Percentiles rank a stretch among this genome's conserved stretches.
phyloP scores from a whole-genome alignment of 257 asterid species.

The Echium plantagineum region DNA sequence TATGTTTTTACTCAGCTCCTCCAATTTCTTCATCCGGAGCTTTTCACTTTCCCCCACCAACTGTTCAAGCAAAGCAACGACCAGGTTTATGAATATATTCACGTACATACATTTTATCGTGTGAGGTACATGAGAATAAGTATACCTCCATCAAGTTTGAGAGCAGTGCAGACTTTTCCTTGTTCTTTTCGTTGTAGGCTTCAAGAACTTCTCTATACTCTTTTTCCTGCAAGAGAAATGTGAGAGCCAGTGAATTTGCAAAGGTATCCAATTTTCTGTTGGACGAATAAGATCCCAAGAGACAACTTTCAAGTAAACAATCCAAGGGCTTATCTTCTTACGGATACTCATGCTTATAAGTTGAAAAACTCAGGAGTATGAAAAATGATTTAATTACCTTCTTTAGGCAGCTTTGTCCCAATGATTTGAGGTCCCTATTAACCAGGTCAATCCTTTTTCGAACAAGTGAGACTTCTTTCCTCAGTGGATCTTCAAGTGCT shows the following conservation, averaged over 20 bases:
- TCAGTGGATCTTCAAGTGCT: slow-evolving; percentile 64
- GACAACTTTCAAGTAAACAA: neutral
- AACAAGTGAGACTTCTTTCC: slow-evolving; percentile 56
- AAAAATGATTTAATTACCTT: slow-evolving; percentile 30
- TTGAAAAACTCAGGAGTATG: too few species aligned
- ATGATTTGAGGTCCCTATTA: slow-evolving; percentile 52
- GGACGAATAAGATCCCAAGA: too few species aligned
- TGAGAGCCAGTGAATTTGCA: neutral
- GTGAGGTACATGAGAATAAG: neutral
- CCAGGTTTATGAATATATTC: neutral
- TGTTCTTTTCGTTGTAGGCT: slow-evolving; percentile 62
- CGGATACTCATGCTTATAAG: neutral
- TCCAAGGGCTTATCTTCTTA: too few species aligned
- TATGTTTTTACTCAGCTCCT: slow-evolving; percentile 69
- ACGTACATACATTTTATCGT: neutral
- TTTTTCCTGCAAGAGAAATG: slow-evolving; percentile 39
- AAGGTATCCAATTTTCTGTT: too few species aligned
- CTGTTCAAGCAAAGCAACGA: slow-evolving; percentile 32
- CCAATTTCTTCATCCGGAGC: slow-evolving; percentile 69
- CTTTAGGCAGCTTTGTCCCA: slow-evolving; percentile 61
- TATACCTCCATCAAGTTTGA: slow-evolving; percentile 69
- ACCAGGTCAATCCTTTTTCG: slow-evolving; percentile 58
- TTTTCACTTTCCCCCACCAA: slow-evolving; percentile 81
- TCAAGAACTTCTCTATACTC: slow-evolving; percentile 77
- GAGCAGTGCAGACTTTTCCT: slow-evolving; percentile 59